These are phyloP conservation scores for Tolypocladium nubicola DNA, from an alignment of 2,329 filamentous ascomycete genomes.

Conservation along the genomic window DNA sequence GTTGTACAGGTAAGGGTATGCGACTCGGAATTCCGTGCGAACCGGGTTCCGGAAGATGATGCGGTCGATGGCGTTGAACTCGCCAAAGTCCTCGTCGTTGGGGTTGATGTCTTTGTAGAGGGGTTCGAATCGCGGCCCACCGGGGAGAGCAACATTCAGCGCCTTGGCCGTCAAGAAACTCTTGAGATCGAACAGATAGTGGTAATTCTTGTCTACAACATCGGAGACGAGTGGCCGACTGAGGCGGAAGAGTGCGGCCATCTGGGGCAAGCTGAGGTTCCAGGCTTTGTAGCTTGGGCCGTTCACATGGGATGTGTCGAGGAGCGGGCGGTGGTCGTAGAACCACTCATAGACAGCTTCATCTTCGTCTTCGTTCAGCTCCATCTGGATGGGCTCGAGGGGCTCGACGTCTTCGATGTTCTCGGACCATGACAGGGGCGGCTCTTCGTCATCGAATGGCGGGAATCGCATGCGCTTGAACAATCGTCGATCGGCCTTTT, in stretches of 20 bases:
- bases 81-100: constrained; percentile 97
- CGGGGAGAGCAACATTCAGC: constrained; percentile 93
- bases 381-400: constrained; percentile 95
- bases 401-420: constrained; percentile 99
- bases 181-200: constrained; percentile 91
- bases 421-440: constrained; percentile 93
- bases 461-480: constrained; percentile 99
- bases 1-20: constrained; percentile 92
- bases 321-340: constrained; percentile 83
- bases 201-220: constrained; percentile 92
- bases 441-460: constrained; percentile 97
- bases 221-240: constrained; percentile 88
- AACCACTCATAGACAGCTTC: constrained; percentile 91
- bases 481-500: constrained; percentile 89
- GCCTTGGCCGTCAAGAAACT: constrained; percentile 95
- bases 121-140: constrained; percentile 91
- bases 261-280: constrained; percentile 88
- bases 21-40: constrained; percentile 89
- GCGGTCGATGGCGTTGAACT: constrained; percentile 98
- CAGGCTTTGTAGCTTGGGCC: constrained; percentile 94
- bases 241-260: constrained; percentile 88
- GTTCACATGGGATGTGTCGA: constrained; percentile 89
- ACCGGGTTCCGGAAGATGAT: constrained; percentile 97
- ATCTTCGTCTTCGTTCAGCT: constrained; percentile 90
- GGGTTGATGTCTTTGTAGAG: constrained; percentile 98